Percentiles rank a stretch among this genome's conserved stretches.
Evolutionary conservation across 345 rosid genomes (phyloP).

Genomic region (Euphorbia pulcherrima): DNA sequence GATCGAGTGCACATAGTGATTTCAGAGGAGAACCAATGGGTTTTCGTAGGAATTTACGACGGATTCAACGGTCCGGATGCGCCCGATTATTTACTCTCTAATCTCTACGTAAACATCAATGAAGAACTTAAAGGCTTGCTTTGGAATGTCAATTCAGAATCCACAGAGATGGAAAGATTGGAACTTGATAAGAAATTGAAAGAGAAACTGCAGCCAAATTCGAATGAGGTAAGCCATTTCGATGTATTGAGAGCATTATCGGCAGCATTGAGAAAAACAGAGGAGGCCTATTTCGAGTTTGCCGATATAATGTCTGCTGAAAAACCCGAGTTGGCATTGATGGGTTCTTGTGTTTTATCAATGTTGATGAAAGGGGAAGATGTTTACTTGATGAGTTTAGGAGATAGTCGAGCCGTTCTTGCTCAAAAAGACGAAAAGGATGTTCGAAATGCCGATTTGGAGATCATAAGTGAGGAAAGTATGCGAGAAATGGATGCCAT

Average conservation of each 20-base stretch:
- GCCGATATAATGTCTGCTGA: constrained; percentile 60
- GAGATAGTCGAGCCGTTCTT: constrained; percentile 82
- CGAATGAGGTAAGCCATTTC: constrained; percentile 33
- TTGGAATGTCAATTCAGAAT: constrained; percentile 42
- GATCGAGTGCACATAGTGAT: constrained; percentile 85
- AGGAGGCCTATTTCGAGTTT: constrained; percentile 52
- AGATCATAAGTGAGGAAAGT: constrained; percentile 34
- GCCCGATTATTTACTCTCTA: constrained; percentile 68
- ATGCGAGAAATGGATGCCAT: constrained; percentile 5
- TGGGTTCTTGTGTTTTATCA: constrained; percentile 91
- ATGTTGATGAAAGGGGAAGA: constrained; percentile 90
- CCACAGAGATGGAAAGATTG: constrained; percentile 37
- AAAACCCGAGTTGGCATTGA: constrained; percentile 83
- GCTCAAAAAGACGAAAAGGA: constrained; percentile 43
- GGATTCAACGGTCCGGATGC: constrained; percentile 96
- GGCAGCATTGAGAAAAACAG: constrained; percentile 60
- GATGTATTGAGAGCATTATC: constrained; percentile 64
- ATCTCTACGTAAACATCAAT: constrained; percentile 58
- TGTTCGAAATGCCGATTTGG: constrained; percentile 53
- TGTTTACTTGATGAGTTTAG: constrained; percentile 83
- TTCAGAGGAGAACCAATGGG: constrained; percentile 83
- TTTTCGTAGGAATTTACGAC: constrained; percentile 88
- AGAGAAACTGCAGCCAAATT: constrained; percentile 40
- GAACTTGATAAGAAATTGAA: constrained; percentile 64
- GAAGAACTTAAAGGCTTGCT: constrained; percentile 66